Percentiles rank a stretch among this genome's conserved stretches.
Evolutionary conservation across 306 rosid genomes (phyloP).

Genomic region (Lathyrus sativus): DNA sequence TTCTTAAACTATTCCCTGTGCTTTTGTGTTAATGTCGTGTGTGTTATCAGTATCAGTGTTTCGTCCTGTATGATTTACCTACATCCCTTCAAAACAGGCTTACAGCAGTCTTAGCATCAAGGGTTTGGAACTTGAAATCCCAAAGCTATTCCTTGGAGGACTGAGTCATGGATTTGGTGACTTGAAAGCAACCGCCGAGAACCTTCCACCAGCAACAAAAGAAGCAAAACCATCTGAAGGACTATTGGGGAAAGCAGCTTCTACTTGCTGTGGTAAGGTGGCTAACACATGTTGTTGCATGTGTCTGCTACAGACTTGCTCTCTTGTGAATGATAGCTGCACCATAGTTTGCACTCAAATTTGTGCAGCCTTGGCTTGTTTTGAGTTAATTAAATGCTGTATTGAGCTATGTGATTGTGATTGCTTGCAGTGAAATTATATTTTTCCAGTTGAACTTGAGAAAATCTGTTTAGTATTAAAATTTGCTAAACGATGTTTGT

Average conservation of each 20-base stretch:
- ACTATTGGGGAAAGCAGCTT: slow-evolving; percentile 61
- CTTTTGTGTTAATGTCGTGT: neutral
- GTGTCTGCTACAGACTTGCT: slow-evolving; percentile 67
- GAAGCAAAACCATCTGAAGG: slow-evolving; percentile 67
- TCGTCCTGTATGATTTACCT: slow-evolving; percentile 7
- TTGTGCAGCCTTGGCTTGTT: slow-evolving; percentile 81
- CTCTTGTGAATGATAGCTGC: slow-evolving; percentile 58
- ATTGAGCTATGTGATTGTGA: slow-evolving; percentile 67
- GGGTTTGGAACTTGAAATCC: slow-evolving; percentile 33
- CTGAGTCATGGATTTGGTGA: slow-evolving; percentile 73
- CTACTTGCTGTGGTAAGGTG: slow-evolving; percentile 51
- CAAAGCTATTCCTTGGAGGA: slow-evolving; percentile 64
- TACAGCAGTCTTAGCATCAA: slow-evolving; percentile 45
- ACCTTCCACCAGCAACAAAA: slow-evolving; percentile 54
- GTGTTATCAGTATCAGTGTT: neutral
- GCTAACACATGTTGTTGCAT: slow-evolving; percentile 62
- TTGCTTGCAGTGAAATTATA: slow-evolving; percentile 32
- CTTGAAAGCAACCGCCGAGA: slow-evolving; percentile 61
- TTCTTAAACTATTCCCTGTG: neutral
- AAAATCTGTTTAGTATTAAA: slow-evolving; percentile 14
- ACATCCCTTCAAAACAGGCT: slow-evolving; percentile 50
- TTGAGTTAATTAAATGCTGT: slow-evolving; percentile 74
- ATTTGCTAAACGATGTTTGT: slow-evolving; percentile 6
- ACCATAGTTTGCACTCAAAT: slow-evolving; percentile 68
- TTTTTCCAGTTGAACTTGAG: slow-evolving; percentile 7